These are phyloP conservation scores for Pseudophaeomoniella oleicola DNA, from an alignment of 2,329 filamentous ascomycete genomes.

Conservation along the genomic window DNA sequence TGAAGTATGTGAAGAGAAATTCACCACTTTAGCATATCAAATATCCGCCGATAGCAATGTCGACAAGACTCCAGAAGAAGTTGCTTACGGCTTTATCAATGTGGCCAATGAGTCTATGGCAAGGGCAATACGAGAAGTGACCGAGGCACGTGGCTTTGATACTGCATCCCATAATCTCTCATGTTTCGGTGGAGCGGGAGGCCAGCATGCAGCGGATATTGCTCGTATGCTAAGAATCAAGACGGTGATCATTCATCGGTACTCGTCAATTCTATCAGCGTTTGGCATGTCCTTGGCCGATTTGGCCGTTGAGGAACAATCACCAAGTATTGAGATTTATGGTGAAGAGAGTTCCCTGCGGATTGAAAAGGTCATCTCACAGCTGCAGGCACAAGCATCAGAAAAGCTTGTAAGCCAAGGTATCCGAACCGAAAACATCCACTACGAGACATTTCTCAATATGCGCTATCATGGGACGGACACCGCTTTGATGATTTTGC, in stretches of 20 bases:
- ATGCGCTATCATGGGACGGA: conserved; percentile 35
- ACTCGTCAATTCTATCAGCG: conserved; percentile 26
- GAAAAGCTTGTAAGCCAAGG: conserved; percentile 27
- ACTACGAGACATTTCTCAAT: conserved; percentile 28
- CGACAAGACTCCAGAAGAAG: conserved; percentile 18
- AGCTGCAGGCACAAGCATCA: conserved; percentile 50
- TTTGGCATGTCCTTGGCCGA: conserved; percentile 30
- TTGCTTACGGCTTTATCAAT: conserved; percentile 25
- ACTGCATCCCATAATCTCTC: conserved; percentile 14
- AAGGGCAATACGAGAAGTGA: conserved; percentile 14
- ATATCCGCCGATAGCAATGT: conserved; percentile 23
- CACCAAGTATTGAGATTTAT: conserved; percentile 28
- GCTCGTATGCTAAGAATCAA: conserved; percentile 26
- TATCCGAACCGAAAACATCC: conserved; percentile 22
- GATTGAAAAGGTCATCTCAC: conserved; percentile 40
- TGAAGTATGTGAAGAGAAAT: conserved; percentile 25
- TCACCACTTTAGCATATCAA: conserved; percentile 24
- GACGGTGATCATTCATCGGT: conserved; percentile 27
- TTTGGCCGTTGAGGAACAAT: conserved; percentile 21
- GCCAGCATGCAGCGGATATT: conserved; percentile 27
- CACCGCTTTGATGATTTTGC: conserved; percentile 30
- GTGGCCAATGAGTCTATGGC: conserved; percentile 29
- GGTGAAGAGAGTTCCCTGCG: conserved; percentile 41
- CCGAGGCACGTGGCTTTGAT: conserved; percentile 14
- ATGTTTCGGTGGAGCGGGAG: conserved; percentile 20